Base-by-base conservation (phyloP, 371 early-diverging fungal genomes). In the Batkoa obscura region DNA sequence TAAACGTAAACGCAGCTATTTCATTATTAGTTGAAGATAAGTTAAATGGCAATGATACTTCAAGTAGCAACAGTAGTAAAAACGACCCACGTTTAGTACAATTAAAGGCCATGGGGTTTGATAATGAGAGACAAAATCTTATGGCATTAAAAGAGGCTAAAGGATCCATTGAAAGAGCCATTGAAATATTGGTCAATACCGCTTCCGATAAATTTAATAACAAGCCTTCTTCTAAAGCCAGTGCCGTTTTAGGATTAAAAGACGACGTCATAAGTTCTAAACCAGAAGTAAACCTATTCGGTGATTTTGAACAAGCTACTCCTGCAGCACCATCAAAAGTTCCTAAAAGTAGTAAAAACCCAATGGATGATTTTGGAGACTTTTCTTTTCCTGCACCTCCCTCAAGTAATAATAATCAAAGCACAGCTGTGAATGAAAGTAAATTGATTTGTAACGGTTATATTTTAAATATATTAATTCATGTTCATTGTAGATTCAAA, bases 31-130 rank as follows among this genome's bases (percentile, higher is more conserved):
- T 35, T 51, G 43, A 50, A 15, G 42, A 58, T 23, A 17, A 32
- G 34, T 1, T 35, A 39, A 15, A 30, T 46, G 41, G 41, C n/a
- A 17, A 9, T 36, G 41, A 15, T 2, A 8, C 15, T 38, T 3
- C 41, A n/a, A 1, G 12, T 23, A 31, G 32, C 32, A 43, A 31
- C 33, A 9, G 43, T n/a, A 23, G 49, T n/a, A 17, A 12, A 30
- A 37, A 46, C 9, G 32, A 31, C n/a, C 41, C 54, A 4, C 41
- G 49, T 30, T 30, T 59, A 38, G 30, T 42, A 3, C 59, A 50
- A 39, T 47, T 62, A 31, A 42, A 59, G 50, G 58, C 51, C 45
- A 52, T 62, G 62, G 59, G 59, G 5, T 62, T 59, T 52, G 56
- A 59, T 17, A 59, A 62, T 50, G 51, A 43, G 0, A 23, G 42